Conservation (phyloP, 129 eudicot species). For the Sambucus nigra region DNA sequence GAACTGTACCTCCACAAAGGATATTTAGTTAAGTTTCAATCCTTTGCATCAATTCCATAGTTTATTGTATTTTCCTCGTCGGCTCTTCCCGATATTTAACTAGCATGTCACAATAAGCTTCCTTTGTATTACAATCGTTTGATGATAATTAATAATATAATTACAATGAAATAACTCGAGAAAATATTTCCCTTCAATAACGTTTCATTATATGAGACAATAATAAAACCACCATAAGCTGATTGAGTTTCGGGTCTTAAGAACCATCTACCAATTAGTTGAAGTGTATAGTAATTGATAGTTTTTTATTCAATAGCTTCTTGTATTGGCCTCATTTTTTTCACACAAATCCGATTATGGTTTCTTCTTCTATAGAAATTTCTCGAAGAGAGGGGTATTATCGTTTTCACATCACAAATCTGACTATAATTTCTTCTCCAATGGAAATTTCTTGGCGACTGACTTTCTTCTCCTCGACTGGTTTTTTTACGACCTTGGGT, state of each 20-base stretch:
- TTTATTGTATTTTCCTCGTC: constrained; percentile 79
- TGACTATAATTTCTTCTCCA: too few relatives aligned
- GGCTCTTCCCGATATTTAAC: constrained; percentile 84
- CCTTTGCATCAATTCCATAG: constrained; percentile 86
- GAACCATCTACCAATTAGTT: constrained; percentile 25
- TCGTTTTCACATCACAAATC: too few relatives aligned
- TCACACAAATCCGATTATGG: too few relatives aligned
- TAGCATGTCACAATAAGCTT: constrained; percentile 90
- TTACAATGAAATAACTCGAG: background rate
- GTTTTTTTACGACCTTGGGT: too few relatives aligned
- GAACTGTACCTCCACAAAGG: constrained; percentile 38
- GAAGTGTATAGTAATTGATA: too few relatives aligned
- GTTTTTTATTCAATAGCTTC: too few relatives aligned
- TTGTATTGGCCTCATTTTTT: too few relatives aligned
- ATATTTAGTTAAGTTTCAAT: constrained; percentile 76
- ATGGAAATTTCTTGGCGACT: too few relatives aligned
- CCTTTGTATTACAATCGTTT: constrained; percentile 21
- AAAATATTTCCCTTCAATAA: background rate
- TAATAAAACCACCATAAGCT: constrained; percentile 53
- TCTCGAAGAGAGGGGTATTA: too few relatives aligned
- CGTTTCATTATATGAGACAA: background rate
- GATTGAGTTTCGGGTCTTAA: constrained; percentile 91
- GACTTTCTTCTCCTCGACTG: too few relatives aligned
- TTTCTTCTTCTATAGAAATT: too few relatives aligned
- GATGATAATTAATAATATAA: background rate